A percentile compares a stretch with the other conserved stretches of the same genome.
phyloP scores from a whole-genome alignment of 108 stramenopile genomes.

The Mayamaea pseudoterrestris region DNA sequence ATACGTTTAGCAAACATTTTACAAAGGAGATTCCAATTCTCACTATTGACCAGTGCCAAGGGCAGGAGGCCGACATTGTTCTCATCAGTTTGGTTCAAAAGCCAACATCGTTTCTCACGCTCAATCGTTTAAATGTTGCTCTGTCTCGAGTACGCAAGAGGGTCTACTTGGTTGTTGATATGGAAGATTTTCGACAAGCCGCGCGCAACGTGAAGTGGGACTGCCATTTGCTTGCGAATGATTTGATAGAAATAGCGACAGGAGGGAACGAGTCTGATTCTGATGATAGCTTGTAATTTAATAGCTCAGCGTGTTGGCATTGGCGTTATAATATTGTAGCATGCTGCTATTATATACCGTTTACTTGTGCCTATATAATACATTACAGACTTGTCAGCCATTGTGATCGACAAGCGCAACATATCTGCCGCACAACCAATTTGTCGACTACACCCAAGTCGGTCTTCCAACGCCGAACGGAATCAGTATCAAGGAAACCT shows the following conservation, averaged over 20 bases:
- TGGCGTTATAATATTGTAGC: not conserved
- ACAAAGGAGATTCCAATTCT: too few species aligned
- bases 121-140: slow-evolving; percentile 31
- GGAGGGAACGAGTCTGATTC: not conserved
- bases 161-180: slow-evolving; percentile 20
- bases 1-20: too few species aligned
- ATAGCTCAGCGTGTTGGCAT: not conserved
- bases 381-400: too few species aligned
- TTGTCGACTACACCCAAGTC: too few species aligned
- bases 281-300: not conserved
- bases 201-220: slow-evolving; percentile 19
- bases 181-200: slow-evolving; percentile 11
- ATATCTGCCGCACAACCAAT: too few species aligned
- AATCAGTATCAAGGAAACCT: too few species aligned
- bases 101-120: slow-evolving; percentile 23
- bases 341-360: too few species aligned
- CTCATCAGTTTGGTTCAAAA: slow-evolving; percentile 66
- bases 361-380: too few species aligned
- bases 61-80: slow-evolving; percentile 82
- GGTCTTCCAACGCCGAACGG: too few species aligned
- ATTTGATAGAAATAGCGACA: slow-evolving; percentile 13
- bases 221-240: slow-evolving; percentile 15
- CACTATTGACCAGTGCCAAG: slow-evolving; percentile 81
- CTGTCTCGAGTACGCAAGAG: slow-evolving; percentile 24
- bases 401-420: too few species aligned